Percentiles rank a stretch among this genome's conserved stretches.
Conservation (phyloP, 2,329 filamentous ascomycete species). For the Trichoderma gracile region DNA sequence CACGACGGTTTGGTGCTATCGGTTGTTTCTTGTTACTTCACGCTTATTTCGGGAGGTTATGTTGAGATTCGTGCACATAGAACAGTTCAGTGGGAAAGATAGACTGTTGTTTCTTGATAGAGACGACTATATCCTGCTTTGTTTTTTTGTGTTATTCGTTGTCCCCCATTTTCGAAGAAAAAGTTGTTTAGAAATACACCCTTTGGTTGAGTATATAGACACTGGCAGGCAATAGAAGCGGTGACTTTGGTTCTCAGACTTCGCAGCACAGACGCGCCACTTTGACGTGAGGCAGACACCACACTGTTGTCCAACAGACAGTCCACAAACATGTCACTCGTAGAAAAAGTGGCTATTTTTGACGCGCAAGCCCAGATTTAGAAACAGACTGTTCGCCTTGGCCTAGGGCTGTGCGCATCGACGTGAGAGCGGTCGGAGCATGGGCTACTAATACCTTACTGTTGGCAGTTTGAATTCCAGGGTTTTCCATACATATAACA, state of each 20-base stretch:
- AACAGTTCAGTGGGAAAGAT: slow-evolving; percentile 18
- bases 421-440: too few species aligned
- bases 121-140: not conserved
- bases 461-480: too few species aligned
- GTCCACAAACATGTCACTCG: too few species aligned
- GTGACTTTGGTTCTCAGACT: not conserved
- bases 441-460: too few species aligned
- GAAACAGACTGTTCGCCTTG: too few species aligned
- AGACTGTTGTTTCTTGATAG: slow-evolving; percentile 18
- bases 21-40: slow-evolving; percentile 7
- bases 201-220: not conserved
- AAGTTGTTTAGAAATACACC: not conserved
- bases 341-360: too few species aligned
- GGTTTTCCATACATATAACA: too few species aligned
- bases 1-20: slow-evolving; percentile 3
- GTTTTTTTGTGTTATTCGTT: not conserved
- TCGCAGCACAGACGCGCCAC: slow-evolving; percentile 1
- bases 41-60: not conserved
- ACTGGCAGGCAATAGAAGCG: not conserved
- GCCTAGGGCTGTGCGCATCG: too few species aligned
- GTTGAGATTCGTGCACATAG: slow-evolving; percentile 23
- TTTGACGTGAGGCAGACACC: too few species aligned
- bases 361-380: too few species aligned
- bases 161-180: not conserved
- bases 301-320: too few species aligned